phyloP scores from a whole-genome alignment of 1,139 yeast genomes.

The Protomyces inundatus region DNA sequence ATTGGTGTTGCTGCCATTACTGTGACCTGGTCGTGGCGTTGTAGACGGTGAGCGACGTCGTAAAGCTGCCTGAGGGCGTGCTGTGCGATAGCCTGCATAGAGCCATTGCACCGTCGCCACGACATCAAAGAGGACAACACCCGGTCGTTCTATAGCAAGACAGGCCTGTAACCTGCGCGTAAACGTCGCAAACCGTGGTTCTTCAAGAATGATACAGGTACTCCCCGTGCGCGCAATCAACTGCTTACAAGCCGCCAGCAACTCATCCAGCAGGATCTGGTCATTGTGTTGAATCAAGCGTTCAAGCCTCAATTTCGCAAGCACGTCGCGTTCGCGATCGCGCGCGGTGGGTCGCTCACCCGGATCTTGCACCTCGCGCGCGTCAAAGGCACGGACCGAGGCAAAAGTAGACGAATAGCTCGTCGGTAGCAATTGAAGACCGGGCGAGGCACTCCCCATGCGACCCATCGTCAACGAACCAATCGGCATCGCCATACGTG shows the following conservation, averaged over 20 bases:
- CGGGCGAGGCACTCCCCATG: not conserved
- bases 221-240: conserved; percentile 4
- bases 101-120: conserved; percentile 24
- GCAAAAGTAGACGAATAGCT: not conserved
- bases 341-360: not conserved
- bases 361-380: not conserved
- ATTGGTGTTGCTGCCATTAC: not conserved
- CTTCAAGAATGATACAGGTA: conserved; percentile 12
- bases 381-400: not conserved
- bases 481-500: too few relatives aligned
- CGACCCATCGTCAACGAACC: not conserved
- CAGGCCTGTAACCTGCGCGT: conserved; percentile 5
- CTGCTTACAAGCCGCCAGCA: conserved; percentile 12
- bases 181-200: conserved; percentile 16
- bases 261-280: conserved; percentile 3
- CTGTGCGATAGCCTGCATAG: conserved; percentile 14
- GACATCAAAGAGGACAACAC: conserved; percentile 12
- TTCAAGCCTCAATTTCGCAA: not conserved
- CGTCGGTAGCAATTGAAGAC: not conserved
- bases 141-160: not conserved
- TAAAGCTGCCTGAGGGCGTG: not conserved
- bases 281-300: not conserved
- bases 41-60: not conserved
- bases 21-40: not conserved
- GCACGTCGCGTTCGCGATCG: not conserved